These are phyloP conservation scores for Lobulomyces angularis DNA, from an alignment of 192 early-diverging fungal genomes.

Conservation along the genomic window DNA sequence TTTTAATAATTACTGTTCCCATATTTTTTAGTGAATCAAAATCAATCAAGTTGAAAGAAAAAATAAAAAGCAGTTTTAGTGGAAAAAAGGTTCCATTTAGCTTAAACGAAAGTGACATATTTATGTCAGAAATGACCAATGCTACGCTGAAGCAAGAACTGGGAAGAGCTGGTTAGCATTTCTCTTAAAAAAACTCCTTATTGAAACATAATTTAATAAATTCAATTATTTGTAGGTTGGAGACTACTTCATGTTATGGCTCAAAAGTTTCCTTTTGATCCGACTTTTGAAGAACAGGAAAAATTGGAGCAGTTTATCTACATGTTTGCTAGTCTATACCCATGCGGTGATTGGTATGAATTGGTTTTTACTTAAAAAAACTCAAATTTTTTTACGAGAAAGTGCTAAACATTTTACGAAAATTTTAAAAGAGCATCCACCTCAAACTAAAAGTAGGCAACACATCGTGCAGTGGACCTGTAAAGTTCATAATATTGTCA, in stretches of 20 bases:
- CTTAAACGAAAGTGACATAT: no score
- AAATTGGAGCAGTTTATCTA: conserved; percentile 70
- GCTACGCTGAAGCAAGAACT: no score
- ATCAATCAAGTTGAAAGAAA: no score
- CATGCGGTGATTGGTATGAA: conserved; percentile 85
- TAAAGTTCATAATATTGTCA: conserved; percentile 83
- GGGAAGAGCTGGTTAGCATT: no score
- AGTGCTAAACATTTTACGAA: conserved; percentile 79
- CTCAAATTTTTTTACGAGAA: not conserved
- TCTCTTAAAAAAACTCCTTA: no score
- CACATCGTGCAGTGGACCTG: conserved; percentile 79
- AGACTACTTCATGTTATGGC: conserved; percentile 88
- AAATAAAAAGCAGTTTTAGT: no score
- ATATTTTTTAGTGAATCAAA: no score
- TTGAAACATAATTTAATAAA: no score
- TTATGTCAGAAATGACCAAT: no score
- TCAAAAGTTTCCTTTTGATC: conserved; percentile 69
- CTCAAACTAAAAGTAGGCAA: conserved; percentile 57
- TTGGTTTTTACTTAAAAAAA: not conserved
- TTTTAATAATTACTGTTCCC: no score
- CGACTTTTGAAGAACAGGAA: conserved; percentile 58
- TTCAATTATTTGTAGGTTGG: no score
- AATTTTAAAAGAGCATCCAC: conserved; percentile 64
- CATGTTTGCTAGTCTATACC: conserved; percentile 76
- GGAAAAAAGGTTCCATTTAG: no score